Conservation (phyloP, 78 protist species). For the Capsaspora owczarzaki region DNA sequence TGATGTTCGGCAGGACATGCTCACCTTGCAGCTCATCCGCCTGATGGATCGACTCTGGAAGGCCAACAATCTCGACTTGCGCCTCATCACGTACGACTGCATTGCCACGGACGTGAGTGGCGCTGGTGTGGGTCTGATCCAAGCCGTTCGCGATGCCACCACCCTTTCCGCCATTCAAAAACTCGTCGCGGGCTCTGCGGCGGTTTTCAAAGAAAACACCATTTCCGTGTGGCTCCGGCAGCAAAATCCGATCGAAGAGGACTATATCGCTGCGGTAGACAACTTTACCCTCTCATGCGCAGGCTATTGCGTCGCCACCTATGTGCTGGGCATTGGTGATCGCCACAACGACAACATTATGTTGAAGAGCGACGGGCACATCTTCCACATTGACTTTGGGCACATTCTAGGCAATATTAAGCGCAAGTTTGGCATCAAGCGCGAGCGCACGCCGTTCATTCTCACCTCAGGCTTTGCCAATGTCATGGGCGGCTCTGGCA, state of each 20-base stretch:
- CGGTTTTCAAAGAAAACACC: conserved; percentile 54
- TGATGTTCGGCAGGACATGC: neutral
- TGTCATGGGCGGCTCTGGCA: neutral
- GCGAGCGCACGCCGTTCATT: neutral
- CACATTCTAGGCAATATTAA: conserved; percentile 64
- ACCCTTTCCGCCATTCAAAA: conserved; percentile 68
- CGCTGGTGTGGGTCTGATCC: conserved; percentile 75
- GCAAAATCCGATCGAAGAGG: neutral
- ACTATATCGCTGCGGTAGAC: conserved; percentile 40
- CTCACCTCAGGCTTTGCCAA: neutral
- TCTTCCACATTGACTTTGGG: conserved; percentile 83
- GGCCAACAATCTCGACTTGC: conserved; percentile 52
- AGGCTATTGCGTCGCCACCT: conserved; percentile 90
- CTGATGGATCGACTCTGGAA: conserved; percentile 86
- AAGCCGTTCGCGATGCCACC: conserved; percentile 63
- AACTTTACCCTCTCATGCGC: conserved; percentile 81
- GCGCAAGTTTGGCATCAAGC: neutral
- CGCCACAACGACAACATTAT: conserved; percentile 88
- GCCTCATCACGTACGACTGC: conserved; percentile 60
- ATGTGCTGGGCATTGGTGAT: conserved; percentile 93
- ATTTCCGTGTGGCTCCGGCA: conserved; percentile 58
- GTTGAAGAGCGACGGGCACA: conserved; percentile 56
- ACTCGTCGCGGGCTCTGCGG: conserved; percentile 60
- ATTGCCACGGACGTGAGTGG: conserved; percentile 65
- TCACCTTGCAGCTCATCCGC: conserved; percentile 64